Evolutionary conservation across 805 yeast species (phyloP).

Genomic region (Candida boidinii): DNA sequence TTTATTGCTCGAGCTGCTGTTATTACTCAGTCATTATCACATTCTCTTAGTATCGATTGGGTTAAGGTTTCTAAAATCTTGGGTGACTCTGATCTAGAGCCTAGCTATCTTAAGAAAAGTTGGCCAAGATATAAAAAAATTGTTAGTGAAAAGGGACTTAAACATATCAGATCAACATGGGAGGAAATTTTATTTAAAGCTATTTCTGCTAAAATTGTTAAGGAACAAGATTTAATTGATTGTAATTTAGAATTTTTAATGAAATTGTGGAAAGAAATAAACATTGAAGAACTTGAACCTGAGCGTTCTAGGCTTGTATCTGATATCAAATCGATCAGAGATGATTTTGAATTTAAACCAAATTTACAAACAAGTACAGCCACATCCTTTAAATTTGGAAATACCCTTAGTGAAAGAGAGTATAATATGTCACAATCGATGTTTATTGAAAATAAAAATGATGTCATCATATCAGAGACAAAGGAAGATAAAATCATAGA

Average conservation of each 20-base stretch:
- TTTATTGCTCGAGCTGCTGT: conserved; percentile 56
- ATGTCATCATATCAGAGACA: no score
- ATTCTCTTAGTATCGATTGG: conserved; percentile 56
- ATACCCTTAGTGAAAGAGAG: conserved; percentile 71
- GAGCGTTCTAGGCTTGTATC: no score
- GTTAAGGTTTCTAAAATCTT: conserved; percentile 44
- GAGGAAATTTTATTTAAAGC: conserved; percentile 54
- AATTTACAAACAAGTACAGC: conserved; percentile 17
- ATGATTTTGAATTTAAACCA: conserved; percentile 34
- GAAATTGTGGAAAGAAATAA: conserved; percentile 54
- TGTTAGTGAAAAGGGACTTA: conserved; percentile 53
- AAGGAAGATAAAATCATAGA: no score
- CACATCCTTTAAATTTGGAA: conserved; percentile 38
- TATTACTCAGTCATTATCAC: conserved; percentile 52
- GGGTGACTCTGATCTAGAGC: conserved; percentile 24
- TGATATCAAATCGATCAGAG: no score
- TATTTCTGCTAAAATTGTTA: conserved; percentile 46
- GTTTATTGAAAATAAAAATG: no score
- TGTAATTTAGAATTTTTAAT: conserved; percentile 45
- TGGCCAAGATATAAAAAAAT: conserved; percentile 62
- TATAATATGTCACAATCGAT: no score
- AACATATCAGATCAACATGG: conserved; percentile 49
- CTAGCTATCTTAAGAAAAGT: conserved; percentile 43
- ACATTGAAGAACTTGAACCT: conserved; percentile 43
- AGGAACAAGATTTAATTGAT: conserved; percentile 39